Base-by-base conservation (phyloP, 169 alveolate genomes). In the Besnoitia besnoiti region DNA sequence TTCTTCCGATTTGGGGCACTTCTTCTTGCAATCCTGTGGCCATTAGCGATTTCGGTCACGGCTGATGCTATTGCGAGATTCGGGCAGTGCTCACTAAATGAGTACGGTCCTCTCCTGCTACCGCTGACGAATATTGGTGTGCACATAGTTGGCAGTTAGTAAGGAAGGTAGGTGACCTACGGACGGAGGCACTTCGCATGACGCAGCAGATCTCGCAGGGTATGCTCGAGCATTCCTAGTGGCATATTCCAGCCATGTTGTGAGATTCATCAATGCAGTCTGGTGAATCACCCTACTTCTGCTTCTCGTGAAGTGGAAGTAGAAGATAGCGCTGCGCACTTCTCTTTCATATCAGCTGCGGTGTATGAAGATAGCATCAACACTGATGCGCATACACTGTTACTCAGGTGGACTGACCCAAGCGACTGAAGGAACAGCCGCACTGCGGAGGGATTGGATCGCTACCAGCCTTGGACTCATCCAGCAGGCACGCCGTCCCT, bases 401-500 rank as follows among this genome's bases (percentile, higher is more conserved):
- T 5, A 30, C 44, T 14, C 19, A 10, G 46, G 33, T 3, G 30
- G 19, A 73, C 87, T 77, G 33, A 77, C 87, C 59, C 35, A 77
- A 35, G 21, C 87, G 50, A 21, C 61, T 77, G 47, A 77, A 77
- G 42, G 87, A 40, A 59, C 87, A 77, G 27, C 40, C 87, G 87
- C 87, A 77, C 59, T 47, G 24, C 87, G 59, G 87, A 14, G 87
- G 87, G 47, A 35, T 35, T 35, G 61, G 87, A 24, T 77, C 59
- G 35, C 40, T 44, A 3, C 87, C 87, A 42, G 59, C 61, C 21
- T 35, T 24, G 21, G 59, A 77, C 59, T 77, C 87, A 39, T 77
- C 87, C 19, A 77, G 87, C 33, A 77, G 87, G 59, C 87, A 77
- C 8, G 87, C 87, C 8, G 87, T 77, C 35, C 87, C 87, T 77